Evolutionary conservation across 352 stramenopile species (phyloP).

Genomic region (Aphanomyces cochlioides): DNA sequence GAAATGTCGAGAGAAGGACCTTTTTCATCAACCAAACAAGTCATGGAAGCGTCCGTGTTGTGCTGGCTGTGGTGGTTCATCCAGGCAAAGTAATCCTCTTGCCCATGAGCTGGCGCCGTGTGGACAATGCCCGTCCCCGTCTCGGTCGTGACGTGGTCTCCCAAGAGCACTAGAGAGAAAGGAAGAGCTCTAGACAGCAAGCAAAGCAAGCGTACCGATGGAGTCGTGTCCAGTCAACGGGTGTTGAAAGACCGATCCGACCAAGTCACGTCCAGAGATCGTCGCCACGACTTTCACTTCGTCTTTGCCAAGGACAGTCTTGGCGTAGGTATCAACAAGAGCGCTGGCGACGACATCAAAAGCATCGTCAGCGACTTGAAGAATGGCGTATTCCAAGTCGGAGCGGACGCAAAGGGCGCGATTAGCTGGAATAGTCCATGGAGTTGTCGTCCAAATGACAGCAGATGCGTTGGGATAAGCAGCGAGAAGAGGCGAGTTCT

Average conservation of each 20-base stretch:
- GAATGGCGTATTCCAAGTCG: slow-evolving; percentile 91
- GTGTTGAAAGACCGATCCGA: slow-evolving; percentile 79
- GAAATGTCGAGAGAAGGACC: slow-evolving; percentile 40
- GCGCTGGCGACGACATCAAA: slow-evolving; percentile 64
- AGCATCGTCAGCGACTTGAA: slow-evolving; percentile 44
- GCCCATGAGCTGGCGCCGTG: slow-evolving; percentile 96
- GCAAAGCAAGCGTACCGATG: slow-evolving; percentile 30
- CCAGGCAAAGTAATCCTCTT: slow-evolving; percentile 92
- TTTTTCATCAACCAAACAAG: slow-evolving; percentile 63
- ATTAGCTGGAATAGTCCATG: slow-evolving; percentile 98
- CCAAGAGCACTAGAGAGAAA: slow-evolving; percentile 66
- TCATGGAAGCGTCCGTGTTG: slow-evolving; percentile 40
- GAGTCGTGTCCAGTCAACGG: slow-evolving; percentile 82
- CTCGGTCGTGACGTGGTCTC: slow-evolving; percentile 97
- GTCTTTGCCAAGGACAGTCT: slow-evolving; percentile 28
- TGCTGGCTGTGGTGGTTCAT: slow-evolving; percentile 49
- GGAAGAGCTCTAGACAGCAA: not conserved
- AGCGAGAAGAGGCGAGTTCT: slow-evolving; percentile 27
- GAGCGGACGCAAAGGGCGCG: slow-evolving; percentile 92
- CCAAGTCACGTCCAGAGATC: slow-evolving; percentile 50
- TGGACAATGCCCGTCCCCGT: slow-evolving; percentile 98
- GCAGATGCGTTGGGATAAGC: slow-evolving; percentile 34
- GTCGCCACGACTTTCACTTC: slow-evolving; percentile 58
- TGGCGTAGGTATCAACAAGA: slow-evolving; percentile 47
- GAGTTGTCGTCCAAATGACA: slow-evolving; percentile 98